Evolutionary conservation across 1,284 basidiomycete species (phyloP), one percentile per base, ranked within the genome.

Genomic region (Vanrija pseudolonga): DNA sequence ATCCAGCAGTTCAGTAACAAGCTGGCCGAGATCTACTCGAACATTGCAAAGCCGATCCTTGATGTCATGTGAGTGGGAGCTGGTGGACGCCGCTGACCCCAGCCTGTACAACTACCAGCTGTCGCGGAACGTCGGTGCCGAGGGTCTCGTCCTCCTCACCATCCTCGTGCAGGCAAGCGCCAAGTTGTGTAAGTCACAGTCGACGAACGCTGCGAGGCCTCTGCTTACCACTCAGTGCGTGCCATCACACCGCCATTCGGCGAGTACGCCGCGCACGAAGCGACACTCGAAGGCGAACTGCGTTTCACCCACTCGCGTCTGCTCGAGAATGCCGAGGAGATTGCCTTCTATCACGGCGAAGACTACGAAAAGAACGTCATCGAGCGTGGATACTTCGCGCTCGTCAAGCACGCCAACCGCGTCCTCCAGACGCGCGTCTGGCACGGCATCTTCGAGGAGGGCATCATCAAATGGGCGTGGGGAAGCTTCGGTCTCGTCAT

Each of bases 401-500:
- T 96, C 26, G 83, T 97, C 62, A 88, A 86, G 72, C 95, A 98
- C 67, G 88, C 94, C 73, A 89, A 90, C 68, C 82, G 83, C 53
- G 87, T 96, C 3, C 81, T 95, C 65, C 78, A 83, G 43, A 85
- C 88, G 57, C 82, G 88, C 26, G 89, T 95, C 80, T 90, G 88
- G 85, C 92, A 96, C 74, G 86, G 88, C 2, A 90, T 93, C 76
- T 83, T 86, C 8, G 93, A 97, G 72, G 95, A 98, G 74, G 92
- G 92, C 2, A 87, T 98, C 54, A 88, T 98, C 69, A 98, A 98
- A 76, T 95, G 94, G 94, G 72, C 94, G 15, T 98, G 95, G 95
- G 94, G 94, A 62, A 88, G 87, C 69, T 88, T 96, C 68, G 94
- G 94, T 22, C 85, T 98, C 24, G 83, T 90, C 54, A 84, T 97